Evolutionary conservation across 106 monocot species (phyloP), one percentile per base, ranked within the genome.

Genomic region (Allium sativum): DNA sequence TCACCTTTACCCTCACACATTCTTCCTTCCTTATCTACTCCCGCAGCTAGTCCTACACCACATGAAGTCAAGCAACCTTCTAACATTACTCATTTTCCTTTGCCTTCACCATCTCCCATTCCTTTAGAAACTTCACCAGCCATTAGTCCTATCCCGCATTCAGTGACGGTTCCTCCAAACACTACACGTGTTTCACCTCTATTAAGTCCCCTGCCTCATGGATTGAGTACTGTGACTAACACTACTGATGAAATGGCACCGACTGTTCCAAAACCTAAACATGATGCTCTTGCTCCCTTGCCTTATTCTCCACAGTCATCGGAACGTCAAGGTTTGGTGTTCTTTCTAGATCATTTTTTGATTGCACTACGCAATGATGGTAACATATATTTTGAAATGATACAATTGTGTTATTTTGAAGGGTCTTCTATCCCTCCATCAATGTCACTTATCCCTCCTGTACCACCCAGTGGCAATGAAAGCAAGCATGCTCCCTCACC

Each of bases 121-220:
- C 64, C 64, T 51, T 65, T 21, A 41, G 8, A 7, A 22, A 11
- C 46, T 64, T 20, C 63, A 5, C 64, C 64, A 47, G 62, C 18
- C 4, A 8, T 48, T 46, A 62, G 62, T 47, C 64, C 64, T 21
- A 10, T 18, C 6, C 64, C 64, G 16, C 51, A 65, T 52, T 22
- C 0, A 45, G 64, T 18, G 64, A 52, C 46, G 20, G 11, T 40
- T n/a, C 51, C 18, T 43, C 47, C n/a, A 44, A 68, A 45, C 60
- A 51, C 78, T 72, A 64, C 79, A 86, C 80, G 70, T 50, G 67
- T 78, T 52, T 56, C 65, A 53, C 86, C 91, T 56, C 8, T 65
- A 42, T 75, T 73, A 58, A 80, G 76, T 56, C 86, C 83, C 15
- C 51, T 47, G 58, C 68, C 72, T 19, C 65, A 73, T 52, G 64